phyloP scores from a whole-genome alignment of 164 flowering plant species.

The Berberis vulgaris region DNA sequence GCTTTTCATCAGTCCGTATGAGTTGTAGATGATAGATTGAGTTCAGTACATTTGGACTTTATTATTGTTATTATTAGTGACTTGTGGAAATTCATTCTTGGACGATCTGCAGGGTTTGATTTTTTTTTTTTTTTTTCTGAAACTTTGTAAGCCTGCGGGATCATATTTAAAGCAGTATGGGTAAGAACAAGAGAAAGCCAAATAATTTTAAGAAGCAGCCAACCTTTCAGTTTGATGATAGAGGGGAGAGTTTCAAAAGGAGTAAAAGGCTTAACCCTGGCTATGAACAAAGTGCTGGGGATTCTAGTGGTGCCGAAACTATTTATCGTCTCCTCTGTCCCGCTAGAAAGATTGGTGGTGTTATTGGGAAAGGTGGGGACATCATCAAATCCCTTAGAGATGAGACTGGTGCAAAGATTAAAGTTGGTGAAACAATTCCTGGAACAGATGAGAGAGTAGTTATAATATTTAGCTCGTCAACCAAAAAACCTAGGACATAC shows the following conservation, averaged over 20 bases:
- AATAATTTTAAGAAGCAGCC: constrained; percentile 27
- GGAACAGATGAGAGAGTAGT: constrained; percentile 73
- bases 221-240: constrained; percentile 29
- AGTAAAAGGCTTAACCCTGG: constrained; percentile 22
- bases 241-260: constrained; percentile 22
- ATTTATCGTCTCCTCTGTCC: constrained; percentile 64
- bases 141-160: neutral
- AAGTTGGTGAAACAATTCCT: constrained; percentile 55
- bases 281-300: constrained; percentile 24
- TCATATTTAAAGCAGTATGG: constrained; percentile 27
- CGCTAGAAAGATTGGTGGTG: constrained; percentile 51
- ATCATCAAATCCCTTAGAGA: constrained; percentile 56
- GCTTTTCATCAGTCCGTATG: no score
- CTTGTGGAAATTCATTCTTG: no score
- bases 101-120: neutral
- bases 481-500: constrained; percentile 13
- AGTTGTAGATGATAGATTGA: no score
- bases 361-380: constrained; percentile 69
- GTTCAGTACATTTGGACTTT: no score
- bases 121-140: constrained; percentile 1
- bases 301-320: constrained; percentile 33
- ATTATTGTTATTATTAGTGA: no score
- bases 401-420: constrained; percentile 63
- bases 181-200: constrained; percentile 28
- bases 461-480: constrained; percentile 42